Evolutionary conservation across 169 alveolate species (phyloP).

Genomic region (Plasmodium gaboni): DNA sequence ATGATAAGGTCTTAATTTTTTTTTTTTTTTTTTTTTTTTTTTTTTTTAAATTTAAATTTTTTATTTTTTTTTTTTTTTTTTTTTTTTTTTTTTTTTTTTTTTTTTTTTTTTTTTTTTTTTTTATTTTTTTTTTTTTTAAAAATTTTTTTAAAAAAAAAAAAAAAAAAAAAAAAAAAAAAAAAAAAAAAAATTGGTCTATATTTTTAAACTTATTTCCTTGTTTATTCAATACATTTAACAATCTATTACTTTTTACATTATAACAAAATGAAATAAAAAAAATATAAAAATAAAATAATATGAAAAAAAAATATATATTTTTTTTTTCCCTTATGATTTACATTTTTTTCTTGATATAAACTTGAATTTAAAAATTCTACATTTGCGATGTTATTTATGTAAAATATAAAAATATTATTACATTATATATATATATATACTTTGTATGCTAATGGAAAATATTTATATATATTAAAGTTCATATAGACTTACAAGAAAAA

Average conservation of each 20-base stretch:
- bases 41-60: no score
- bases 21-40: slow-evolving; percentile 12
- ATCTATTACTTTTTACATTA: neutral
- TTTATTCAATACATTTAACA: slow-evolving; percentile 29
- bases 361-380: slow-evolving; percentile 8
- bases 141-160: no score
- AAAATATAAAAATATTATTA: neutral
- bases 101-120: slow-evolving; percentile 20
- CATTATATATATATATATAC: no score
- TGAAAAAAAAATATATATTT: no score
- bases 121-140: slow-evolving; percentile 28
- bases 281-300: neutral
- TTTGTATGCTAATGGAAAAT: no score
- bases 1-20: no score
- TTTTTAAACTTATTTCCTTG: slow-evolving; percentile 34
- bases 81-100: slow-evolving; percentile 3
- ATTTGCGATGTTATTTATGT: slow-evolving; percentile 26
- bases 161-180: slow-evolving; percentile 18
- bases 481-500: no score
- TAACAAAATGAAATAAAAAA: slow-evolving; percentile 10
- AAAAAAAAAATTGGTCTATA: slow-evolving; percentile 19
- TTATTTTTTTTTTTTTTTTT: slow-evolving; percentile 27
- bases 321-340: no score
- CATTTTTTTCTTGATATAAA: slow-evolving; percentile 3
- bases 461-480: no score